Conservation (phyloP, 495 filamentous ascomycete species). For the Aspergillus sclerotioniger region DNA sequence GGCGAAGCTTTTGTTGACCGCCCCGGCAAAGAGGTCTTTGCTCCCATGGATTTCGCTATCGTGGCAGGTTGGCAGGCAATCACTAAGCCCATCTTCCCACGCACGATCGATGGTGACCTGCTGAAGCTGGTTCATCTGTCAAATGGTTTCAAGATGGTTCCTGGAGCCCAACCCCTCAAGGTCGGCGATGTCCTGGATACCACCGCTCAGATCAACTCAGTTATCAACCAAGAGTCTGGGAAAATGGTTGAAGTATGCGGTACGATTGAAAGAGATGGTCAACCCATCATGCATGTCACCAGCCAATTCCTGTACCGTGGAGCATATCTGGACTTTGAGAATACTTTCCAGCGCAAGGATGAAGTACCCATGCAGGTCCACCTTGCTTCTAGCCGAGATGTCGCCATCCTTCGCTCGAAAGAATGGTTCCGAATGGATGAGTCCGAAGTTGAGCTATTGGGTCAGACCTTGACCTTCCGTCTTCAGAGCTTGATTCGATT, state of each 20-base stretch:
- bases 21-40: conserved; percentile 89
- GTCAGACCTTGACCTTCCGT: conserved; percentile 94
- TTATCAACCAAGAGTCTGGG: conserved; percentile 95
- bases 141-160: conserved; percentile 97
- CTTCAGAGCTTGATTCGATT: conserved; percentile 86
- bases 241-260: conserved; percentile 99
- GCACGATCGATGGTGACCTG: conserved; percentile 89
- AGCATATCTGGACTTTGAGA: conserved; percentile 87
- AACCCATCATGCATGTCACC: conserved; percentile 96
- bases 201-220: conserved; percentile 92
- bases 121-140: conserved; percentile 93
- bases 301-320: conserved; percentile 97
- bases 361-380: conserved; percentile 96
- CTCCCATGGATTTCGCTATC: conserved; percentile 99
- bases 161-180: conserved; percentile 89
- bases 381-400: conserved; percentile 79
- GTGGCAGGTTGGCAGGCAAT: conserved; percentile 99
- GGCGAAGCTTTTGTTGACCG: conserved; percentile 98
- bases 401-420: conserved; percentile 91
- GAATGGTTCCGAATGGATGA: conserved; percentile 92
- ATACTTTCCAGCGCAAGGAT: conserved; percentile 96
- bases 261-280: conserved; percentile 81
- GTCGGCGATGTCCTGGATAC: conserved; percentile 91
- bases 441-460: conserved; percentile 75
- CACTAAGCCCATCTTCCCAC: conserved; percentile 96